These are phyloP conservation scores for Trypanosoma conorhini DNA, from an alignment of 208 protist species.

Conservation along the genomic window DNA sequence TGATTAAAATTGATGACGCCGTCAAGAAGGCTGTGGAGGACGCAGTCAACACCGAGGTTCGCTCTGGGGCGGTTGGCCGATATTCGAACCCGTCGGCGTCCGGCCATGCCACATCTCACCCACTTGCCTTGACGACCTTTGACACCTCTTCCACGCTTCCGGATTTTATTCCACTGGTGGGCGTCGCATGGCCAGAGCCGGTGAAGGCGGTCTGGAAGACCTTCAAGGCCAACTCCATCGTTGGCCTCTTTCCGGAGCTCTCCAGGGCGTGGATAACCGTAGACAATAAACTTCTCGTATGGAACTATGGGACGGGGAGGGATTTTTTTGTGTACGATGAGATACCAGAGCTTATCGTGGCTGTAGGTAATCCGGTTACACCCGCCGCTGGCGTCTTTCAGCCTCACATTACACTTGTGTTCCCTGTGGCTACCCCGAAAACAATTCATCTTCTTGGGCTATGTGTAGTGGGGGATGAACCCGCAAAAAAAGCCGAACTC, in stretches of 20 bases:
- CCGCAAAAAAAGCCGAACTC: slow-evolving; percentile 42
- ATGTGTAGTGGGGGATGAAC: slow-evolving; percentile 59
- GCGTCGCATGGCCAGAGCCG: slow-evolving; percentile 70
- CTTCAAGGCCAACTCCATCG: slow-evolving; percentile 63
- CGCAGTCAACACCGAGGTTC: slow-evolving; percentile 53
- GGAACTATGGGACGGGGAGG: slow-evolving; percentile 75
- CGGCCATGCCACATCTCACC: slow-evolving; percentile 64
- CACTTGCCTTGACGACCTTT: slow-evolving; percentile 55
- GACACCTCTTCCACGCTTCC: slow-evolving; percentile 80
- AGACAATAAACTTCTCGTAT: slow-evolving; percentile 84
- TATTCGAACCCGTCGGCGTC: slow-evolving; percentile 46
- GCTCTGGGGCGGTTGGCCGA: slow-evolving; percentile 31
- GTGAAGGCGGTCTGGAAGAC: slow-evolving; percentile 69
- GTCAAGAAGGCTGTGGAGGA: slow-evolving; percentile 54
- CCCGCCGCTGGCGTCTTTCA: slow-evolving; percentile 71
- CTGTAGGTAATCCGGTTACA: slow-evolving; percentile 62
- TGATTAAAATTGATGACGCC: slow-evolving; percentile 30
- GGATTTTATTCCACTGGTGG: slow-evolving; percentile 73
- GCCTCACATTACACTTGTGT: slow-evolving; percentile 74
- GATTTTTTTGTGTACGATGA: slow-evolving; percentile 87
- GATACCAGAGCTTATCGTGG: slow-evolving; percentile 81
- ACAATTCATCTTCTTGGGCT: slow-evolving; percentile 79
- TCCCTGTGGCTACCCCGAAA: slow-evolving; percentile 76
- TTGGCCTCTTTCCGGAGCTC: slow-evolving; percentile 74
- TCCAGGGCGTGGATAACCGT: slow-evolving; percentile 86